Evolutionary conservation across 352 stramenopile genomes (phyloP), one percentile per base, ranked within the genome.

Genomic region (Phytophthora nicotianae): DNA sequence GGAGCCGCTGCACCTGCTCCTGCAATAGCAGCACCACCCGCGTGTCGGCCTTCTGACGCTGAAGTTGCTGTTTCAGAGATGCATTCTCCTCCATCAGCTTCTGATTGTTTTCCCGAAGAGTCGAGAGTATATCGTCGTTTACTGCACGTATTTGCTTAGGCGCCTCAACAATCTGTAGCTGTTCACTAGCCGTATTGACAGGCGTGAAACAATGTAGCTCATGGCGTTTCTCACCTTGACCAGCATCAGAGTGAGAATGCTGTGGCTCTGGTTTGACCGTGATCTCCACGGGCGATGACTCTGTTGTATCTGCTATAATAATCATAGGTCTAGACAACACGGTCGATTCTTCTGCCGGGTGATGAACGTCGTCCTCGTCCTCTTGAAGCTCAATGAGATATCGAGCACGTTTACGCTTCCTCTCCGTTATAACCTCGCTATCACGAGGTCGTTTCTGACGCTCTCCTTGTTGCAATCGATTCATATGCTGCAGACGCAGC

Each of bases 1-100:
- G 57, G 10, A 65, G 57, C 2, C 57, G 37, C 40, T 52, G 57
- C 21, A 65, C 57, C 16, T 65, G 57, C n/a, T 65, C 57, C 29
- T 65, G 47, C 16, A 65, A 32, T 7, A 65, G 27, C 38, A 48
- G 10, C 13, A 65, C 57, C 27, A 65, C 45, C 16, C 47, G 11
- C 11, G 48, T 33, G 27, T 58, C 38, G 3, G 38, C 51, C 19
- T 43, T 43, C 27, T 50, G 19, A 21, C 29, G 37, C 11, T 48
- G n/a, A 10, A 57, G 23, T 19, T 63, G 24, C 37, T 50, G 56
- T 5, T 29, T 42, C 46, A 63, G 24, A 2, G 10, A 21, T 8
- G 37, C 13, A 46, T 50, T 63, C 56, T 57, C 46, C 13, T 48
- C 24, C 35, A 55, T 38, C 19, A 54, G 54, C 23, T 54, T 54